Conservation (phyloP, 768 basidiomycete genomes). For the Mycena galopus region DNA sequence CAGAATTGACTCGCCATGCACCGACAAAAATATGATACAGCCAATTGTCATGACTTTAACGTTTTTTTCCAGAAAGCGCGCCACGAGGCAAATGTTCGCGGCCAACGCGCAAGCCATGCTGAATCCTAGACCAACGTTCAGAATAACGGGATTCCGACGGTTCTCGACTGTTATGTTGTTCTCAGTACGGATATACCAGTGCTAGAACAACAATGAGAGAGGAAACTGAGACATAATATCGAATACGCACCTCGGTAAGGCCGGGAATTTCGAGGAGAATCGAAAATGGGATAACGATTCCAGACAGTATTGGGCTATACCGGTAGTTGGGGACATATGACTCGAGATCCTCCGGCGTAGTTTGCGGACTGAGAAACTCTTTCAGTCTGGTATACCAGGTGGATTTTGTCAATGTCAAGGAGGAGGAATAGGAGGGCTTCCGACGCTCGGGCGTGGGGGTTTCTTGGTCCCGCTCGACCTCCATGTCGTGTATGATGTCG, state of each 20-base stretch:
- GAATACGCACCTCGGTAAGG: constrained; percentile 62
- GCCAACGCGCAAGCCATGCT: constrained; percentile 77
- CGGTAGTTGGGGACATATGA: constrained; percentile 70
- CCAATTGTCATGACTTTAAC: constrained; percentile 73
- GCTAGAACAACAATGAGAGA: constrained; percentile 31
- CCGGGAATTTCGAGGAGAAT: constrained; percentile 89
- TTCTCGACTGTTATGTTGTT: constrained; percentile 60
- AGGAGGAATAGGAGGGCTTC: constrained; percentile 30
- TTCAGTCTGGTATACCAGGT: constrained; percentile 33
- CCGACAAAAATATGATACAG: constrained; percentile 72
- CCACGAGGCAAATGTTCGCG: constrained; percentile 76
- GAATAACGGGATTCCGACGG: constrained; percentile 65
- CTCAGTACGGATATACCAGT: constrained; percentile 77
- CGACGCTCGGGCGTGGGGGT: not conserved
- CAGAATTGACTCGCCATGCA: constrained; percentile 68
- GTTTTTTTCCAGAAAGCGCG: constrained; percentile 79
- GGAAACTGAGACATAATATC: not conserved
- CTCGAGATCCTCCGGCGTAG: constrained; percentile 41
- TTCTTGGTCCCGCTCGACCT: constrained; percentile 18
- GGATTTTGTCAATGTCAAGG: not conserved
- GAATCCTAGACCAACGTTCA: constrained; percentile 72
- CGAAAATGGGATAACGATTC: constrained; percentile 78
- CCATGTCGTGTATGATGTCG: constrained; percentile 36
- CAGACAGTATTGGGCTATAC: constrained; percentile 73
- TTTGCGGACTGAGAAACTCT: constrained; percentile 39